These are phyloP conservation scores for Yarrowia sp. DNA, from an alignment of 805 yeast species.

Conservation along the genomic window DNA sequence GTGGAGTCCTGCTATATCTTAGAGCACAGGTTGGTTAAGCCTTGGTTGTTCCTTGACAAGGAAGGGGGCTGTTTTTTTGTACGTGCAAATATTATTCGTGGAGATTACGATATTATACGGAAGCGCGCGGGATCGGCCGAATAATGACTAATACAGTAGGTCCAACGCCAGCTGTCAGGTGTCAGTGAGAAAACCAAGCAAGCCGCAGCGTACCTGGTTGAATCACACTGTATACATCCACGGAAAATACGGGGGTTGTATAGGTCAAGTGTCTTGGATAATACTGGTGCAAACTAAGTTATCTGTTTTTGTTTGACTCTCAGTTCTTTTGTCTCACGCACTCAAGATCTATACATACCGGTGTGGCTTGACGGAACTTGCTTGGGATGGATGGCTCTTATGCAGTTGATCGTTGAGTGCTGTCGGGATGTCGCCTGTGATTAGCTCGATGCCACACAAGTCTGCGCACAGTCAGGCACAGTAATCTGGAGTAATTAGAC, in stretches of 20 bases:
- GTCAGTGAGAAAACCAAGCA: background rate
- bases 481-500: conserved; percentile 1
- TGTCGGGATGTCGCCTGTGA: background rate
- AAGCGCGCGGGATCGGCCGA: conserved; percentile 10
- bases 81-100: too few relatives aligned
- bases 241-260: background rate
- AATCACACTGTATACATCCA: conserved; percentile 1
- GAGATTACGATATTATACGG: background rate
- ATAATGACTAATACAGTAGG: conserved; percentile 1
- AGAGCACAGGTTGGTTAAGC: too few relatives aligned
- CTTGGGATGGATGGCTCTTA: too few relatives aligned
- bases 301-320: too few relatives aligned
- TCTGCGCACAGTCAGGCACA: conserved; percentile 7
- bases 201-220: too few relatives aligned
- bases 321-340: too few relatives aligned
- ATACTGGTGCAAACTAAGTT: too few relatives aligned
- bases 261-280: too few relatives aligned
- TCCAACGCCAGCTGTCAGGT: background rate
- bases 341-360: background rate
- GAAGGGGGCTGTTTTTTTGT: too few relatives aligned
- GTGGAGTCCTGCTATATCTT: too few relatives aligned
- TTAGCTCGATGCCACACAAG: background rate
- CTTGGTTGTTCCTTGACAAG: too few relatives aligned
- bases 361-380: conserved; percentile 1
- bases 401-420: background rate